These are phyloP conservation scores for Rhodofomes roseus DNA, from an alignment of 1,284 basidiomycete genomes.

Conservation along the genomic window DNA sequence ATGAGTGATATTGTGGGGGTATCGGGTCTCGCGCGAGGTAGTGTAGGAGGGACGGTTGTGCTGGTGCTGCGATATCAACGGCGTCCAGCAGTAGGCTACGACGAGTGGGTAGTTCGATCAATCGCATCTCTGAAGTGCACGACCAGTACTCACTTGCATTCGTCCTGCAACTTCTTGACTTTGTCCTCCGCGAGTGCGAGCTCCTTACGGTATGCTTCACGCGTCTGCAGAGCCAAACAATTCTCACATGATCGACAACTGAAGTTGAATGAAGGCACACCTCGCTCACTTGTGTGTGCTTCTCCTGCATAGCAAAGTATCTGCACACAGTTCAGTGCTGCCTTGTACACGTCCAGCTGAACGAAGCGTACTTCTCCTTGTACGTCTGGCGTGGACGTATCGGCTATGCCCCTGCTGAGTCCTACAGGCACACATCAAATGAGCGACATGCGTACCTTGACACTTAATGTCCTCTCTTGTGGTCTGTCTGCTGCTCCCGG, in stretches of 20 bases:
- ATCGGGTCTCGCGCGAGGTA: constrained; percentile 29
- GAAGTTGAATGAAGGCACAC: constrained; percentile 2
- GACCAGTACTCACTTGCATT: constrained; percentile 46
- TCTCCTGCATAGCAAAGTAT: constrained; percentile 49
- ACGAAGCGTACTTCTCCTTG: constrained; percentile 25
- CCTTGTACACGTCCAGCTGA: background rate
- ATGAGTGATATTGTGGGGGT: constrained; percentile 24
- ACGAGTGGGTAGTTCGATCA: background rate
- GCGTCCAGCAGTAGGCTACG: constrained; percentile 28
- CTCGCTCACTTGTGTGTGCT: constrained; percentile 46
- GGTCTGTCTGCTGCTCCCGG: background rate
- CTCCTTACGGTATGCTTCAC: constrained; percentile 41
- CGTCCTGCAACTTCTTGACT: constrained; percentile 50
- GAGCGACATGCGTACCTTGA: background rate
- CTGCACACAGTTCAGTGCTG: constrained; percentile 24
- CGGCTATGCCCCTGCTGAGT: background rate
- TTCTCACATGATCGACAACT: background rate
- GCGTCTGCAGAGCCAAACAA: constrained; percentile 29
- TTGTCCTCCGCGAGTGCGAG: constrained; percentile 45
- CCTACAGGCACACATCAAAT: too few relatives aligned
- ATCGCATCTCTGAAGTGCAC: background rate
- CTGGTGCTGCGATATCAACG: constrained; percentile 30
- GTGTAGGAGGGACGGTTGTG: constrained; percentile 26
- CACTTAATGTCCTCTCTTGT: background rate
- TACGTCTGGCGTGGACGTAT: constrained; percentile 8